Conservation (phyloP, 2,329 filamentous ascomycete species). For the Neofusicoccum parvum region DNA sequence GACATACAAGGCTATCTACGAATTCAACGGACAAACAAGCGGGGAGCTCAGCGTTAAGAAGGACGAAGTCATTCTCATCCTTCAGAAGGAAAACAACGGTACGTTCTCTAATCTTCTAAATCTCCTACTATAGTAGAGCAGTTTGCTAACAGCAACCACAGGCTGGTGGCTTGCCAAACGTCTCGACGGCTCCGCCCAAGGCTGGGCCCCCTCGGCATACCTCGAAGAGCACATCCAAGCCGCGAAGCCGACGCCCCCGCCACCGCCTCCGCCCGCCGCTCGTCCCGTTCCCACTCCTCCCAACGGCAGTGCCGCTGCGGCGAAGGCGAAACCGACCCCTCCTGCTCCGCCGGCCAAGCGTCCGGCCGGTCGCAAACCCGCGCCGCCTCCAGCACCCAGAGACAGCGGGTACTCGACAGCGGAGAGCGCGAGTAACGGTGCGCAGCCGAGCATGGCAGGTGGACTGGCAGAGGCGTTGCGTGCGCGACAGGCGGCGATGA, state of each 20-base stretch:
- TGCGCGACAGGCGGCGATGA: conserved; percentile 53
- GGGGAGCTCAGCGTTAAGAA: conserved; percentile 82
- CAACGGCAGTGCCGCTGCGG: conserved; percentile 40
- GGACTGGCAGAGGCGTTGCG: conserved; percentile 54
- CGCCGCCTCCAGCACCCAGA: conserved; percentile 66
- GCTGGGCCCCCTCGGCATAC: conserved; percentile 93
- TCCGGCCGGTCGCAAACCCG: conserved; percentile 69
- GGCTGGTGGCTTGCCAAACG: conserved; percentile 97
- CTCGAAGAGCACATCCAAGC: conserved; percentile 72
- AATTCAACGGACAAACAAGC: conserved; percentile 80
- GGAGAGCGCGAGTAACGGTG: conserved; percentile 31
- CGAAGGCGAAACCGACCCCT: conserved; percentile 55
- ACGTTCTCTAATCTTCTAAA: conserved; percentile 40
- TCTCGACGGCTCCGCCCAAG: conserved; percentile 67
- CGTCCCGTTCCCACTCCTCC: conserved; percentile 49
- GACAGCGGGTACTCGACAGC: conserved; percentile 59
- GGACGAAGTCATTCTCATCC: conserved; percentile 81
- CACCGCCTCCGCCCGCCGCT: conserved; percentile 54
- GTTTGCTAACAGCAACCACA: conserved; percentile 39
- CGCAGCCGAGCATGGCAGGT: conserved; percentile 47
- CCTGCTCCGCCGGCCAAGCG: conserved; percentile 80
- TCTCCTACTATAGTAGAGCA: too few relatives aligned
- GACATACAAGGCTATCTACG: conserved; percentile 87
- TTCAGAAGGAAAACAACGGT: conserved; percentile 97
- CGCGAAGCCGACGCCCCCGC: conserved; percentile 57